A percentile compares a stretch with the other conserved stretches of the same genome.
Evolutionary conservation across 352 stramenopile species (phyloP).

Genomic region (Thalassiosira exigua): DNA sequence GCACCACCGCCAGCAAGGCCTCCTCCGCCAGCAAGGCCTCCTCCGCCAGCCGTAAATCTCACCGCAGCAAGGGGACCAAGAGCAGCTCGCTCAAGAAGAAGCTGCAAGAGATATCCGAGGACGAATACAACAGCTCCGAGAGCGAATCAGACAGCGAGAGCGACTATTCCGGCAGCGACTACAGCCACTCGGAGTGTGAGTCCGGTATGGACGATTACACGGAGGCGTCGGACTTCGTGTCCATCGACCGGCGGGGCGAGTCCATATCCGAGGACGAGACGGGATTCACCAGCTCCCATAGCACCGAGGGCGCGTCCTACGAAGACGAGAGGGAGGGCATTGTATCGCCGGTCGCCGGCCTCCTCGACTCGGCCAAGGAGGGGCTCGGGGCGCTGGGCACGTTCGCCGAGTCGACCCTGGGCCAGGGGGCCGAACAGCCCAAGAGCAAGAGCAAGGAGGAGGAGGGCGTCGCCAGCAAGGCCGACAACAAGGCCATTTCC

Average conservation of each 20-base stretch:
- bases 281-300: background rate
- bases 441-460: background rate
- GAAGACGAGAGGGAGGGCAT: background rate
- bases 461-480: background rate
- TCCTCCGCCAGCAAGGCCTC: background rate
- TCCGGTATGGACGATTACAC: no score
- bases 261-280: background rate
- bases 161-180: background rate
- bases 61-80: no score
- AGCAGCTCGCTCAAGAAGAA: no score
- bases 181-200: no score
- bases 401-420: background rate
- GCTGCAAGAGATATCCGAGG: no score
- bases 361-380: slow-evolving; percentile 4
- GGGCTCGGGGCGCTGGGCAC: background rate
- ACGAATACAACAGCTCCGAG: background rate
- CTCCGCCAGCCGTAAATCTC: no score
- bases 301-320: background rate
- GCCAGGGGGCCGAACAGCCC: background rate
- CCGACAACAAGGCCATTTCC: background rate
- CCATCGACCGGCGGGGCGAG: background rate
- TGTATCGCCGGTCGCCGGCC: no score
- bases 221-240: background rate
- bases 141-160: background rate
- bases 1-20: background rate